Evolutionary conservation across 2,329 filamentous ascomycete species (phyloP).

Genomic region (Cercospora sp.): DNA sequence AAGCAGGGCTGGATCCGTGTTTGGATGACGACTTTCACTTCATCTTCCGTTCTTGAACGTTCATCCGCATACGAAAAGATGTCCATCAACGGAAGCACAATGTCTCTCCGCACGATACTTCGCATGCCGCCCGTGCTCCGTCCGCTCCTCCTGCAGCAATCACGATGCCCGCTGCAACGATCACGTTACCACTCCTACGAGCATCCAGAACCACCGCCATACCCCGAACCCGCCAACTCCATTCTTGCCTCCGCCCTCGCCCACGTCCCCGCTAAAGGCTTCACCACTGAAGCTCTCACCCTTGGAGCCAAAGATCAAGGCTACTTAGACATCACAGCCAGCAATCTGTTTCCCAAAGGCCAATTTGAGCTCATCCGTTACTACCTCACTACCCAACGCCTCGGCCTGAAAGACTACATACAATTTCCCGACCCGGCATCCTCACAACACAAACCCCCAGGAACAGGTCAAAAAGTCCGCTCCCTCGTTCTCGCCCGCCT

Average conservation of each 20-base stretch:
- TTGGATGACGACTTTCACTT: background rate
- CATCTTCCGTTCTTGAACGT: background rate
- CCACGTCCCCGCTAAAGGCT: slow-evolving; percentile 80
- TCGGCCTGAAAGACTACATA: slow-evolving; percentile 55
- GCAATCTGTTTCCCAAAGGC: slow-evolving; percentile 74
- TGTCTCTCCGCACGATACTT: slow-evolving; percentile 33
- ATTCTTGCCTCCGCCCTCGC: slow-evolving; percentile 80
- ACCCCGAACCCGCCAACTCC: slow-evolving; percentile 66
- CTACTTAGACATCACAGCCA: slow-evolving; percentile 78
- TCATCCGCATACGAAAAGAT: background rate
- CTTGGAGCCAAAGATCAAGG: slow-evolving; percentile 81
- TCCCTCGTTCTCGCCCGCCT: slow-evolving; percentile 74
- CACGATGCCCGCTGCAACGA: slow-evolving; percentile 22
- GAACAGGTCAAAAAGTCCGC: slow-evolving; percentile 65
- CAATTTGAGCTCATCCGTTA: slow-evolving; percentile 80
- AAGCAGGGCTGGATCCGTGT: background rate
- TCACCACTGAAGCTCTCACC: slow-evolving; percentile 70
- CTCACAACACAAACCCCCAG: background rate
- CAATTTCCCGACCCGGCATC: slow-evolving; percentile 42
- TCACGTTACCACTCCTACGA: slow-evolving; percentile 70
- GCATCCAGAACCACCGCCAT: slow-evolving; percentile 63
- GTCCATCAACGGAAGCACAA: slow-evolving; percentile 5
- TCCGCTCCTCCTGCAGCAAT: slow-evolving; percentile 30
- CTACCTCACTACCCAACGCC: slow-evolving; percentile 69
- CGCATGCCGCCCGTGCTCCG: slow-evolving; percentile 32